phyloP scores from a whole-genome alignment of 257 asterid species.

The Gynochthodes officinalis region DNA sequence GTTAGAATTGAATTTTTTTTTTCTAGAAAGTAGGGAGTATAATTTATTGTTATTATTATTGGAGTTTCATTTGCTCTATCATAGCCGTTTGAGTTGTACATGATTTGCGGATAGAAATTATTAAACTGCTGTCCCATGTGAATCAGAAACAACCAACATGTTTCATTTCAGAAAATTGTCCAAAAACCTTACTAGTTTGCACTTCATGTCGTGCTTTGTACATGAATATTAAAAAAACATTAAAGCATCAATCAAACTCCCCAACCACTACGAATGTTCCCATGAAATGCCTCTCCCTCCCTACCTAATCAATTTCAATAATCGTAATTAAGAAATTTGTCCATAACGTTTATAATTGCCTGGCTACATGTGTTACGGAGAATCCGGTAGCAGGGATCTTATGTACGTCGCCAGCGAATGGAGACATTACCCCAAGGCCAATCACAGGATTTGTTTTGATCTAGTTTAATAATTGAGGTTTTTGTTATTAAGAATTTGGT shows the following conservation, averaged over 20 bases:
- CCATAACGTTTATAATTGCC: no score
- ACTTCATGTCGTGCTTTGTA: neutral
- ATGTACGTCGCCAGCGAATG: no score
- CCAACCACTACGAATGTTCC: neutral
- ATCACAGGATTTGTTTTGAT: neutral
- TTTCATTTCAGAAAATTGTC: neutral
- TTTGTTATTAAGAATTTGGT: neutral
- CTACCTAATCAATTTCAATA: neutral
- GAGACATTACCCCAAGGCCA: neutral
- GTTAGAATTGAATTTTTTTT: no score
- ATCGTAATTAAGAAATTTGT: neutral
- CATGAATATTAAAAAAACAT: neutral
- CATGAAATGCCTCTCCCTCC: neutral
- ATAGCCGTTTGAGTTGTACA: conserved; percentile 22
- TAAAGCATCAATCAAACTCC: neutral
- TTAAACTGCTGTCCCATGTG: conserved; percentile 2
- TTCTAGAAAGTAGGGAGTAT: no score
- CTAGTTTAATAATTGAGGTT: neutral
- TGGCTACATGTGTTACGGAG: neutral
- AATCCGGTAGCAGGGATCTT: neutral
- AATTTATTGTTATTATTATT: no score
- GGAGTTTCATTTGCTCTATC: conserved; percentile 32
- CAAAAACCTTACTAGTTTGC: neutral
- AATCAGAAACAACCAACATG: conserved; percentile 20
- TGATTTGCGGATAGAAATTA: conserved; percentile 11